Evolutionary conservation across 83 land plant genomes (phyloP).

Genomic region (Picea abies): DNA sequence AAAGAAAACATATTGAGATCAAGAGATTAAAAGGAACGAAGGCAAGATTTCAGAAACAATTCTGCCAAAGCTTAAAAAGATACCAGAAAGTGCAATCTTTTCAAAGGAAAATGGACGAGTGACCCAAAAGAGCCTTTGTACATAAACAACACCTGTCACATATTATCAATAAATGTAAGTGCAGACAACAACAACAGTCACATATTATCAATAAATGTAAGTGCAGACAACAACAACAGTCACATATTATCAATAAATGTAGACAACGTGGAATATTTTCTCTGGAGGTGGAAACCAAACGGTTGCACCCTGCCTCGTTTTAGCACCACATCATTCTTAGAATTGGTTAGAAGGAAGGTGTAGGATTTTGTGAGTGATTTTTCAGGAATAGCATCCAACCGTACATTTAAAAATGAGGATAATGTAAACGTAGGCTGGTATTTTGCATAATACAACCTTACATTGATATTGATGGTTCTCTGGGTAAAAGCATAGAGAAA

Average conservation of each 20-base stretch:
- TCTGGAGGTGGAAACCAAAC: conserved; percentile 60
- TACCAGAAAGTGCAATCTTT: conserved; percentile 30
- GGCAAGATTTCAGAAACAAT: neutral
- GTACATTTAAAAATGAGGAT: neutral
- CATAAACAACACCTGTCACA: conserved; percentile 33
- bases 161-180: neutral
- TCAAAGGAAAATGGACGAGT: conserved; percentile 42
- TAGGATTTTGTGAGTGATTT: conserved; percentile 58
- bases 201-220: neutral
- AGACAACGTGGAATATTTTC: conserved; percentile 26
- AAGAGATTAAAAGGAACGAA: neutral
- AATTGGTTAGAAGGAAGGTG: conserved; percentile 44
- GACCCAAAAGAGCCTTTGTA: conserved; percentile 38
- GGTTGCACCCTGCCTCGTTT: conserved; percentile 39
- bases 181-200: conserved; percentile 29
- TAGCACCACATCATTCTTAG: conserved; percentile 35
- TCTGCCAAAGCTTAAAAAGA: neutral
- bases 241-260: conserved; percentile 38
- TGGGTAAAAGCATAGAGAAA: conserved; percentile 25
- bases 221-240: conserved; percentile 26
- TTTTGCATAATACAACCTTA: conserved; percentile 35
- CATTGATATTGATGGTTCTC: conserved; percentile 9
- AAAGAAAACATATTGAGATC: neutral
- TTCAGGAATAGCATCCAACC: conserved; percentile 10
- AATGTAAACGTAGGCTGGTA: conserved; percentile 8